Percentiles rank a stretch among this genome's conserved stretches.
Conservation (phyloP, 2,329 filamentous ascomycete genomes). For the Paracoccidioides brasiliensis region DNA sequence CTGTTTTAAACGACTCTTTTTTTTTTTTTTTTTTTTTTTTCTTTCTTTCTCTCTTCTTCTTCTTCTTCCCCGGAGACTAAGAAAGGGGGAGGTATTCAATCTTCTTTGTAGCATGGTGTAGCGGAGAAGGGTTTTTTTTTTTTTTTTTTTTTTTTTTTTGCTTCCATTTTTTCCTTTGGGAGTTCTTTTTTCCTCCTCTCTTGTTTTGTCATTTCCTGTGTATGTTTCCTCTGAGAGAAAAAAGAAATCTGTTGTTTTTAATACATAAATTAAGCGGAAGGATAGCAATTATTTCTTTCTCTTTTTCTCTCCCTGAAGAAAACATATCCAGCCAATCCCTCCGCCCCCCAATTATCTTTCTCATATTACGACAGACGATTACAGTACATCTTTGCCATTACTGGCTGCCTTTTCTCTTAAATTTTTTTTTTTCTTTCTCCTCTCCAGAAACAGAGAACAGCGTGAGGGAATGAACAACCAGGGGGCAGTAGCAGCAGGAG, state of each 20-base stretch:
- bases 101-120: not conserved
- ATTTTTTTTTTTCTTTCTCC: too few relatives aligned
- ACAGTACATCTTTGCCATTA: too few relatives aligned
- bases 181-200: not conserved
- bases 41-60: not conserved
- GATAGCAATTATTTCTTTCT: not conserved
- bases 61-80: not conserved
- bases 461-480: too few relatives aligned
- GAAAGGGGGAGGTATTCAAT: not conserved
- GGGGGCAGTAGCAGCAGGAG: too few relatives aligned
- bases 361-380: too few relatives aligned
- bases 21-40: not conserved
- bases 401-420: too few relatives aligned
- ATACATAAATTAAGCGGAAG: not conserved
- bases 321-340: too few relatives aligned
- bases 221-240: not conserved
- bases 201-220: not conserved
- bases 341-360: too few relatives aligned
- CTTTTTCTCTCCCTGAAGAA: not conserved
- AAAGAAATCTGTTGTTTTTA: not conserved
- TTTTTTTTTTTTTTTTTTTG: not conserved
- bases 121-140: not conserved
- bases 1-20: conserved; percentile 29
- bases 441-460: too few relatives aligned
- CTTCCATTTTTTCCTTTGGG: not conserved